Conservation (phyloP, 148 eudicot genomes). For the Arbutus unedo region DNA sequence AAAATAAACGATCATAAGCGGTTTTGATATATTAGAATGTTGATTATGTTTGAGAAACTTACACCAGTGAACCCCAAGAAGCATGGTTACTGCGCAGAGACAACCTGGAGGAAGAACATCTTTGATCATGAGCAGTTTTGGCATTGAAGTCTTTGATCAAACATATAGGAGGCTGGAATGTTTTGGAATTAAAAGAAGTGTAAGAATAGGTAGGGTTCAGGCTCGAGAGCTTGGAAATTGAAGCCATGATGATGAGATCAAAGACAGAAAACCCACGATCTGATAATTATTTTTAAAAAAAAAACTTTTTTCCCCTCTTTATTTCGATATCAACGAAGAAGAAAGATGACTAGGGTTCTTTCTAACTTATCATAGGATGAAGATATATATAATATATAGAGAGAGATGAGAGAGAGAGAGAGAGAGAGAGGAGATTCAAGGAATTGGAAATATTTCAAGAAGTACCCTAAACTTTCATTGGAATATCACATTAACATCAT, state of each 20-base stretch:
- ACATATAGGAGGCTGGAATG: constrained; percentile 20
- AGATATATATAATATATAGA: not conserved
- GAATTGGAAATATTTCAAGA: too few relatives aligned
- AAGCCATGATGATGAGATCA: constrained; percentile 29
- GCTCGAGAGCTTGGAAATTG: constrained; percentile 35
- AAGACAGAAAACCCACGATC: not conserved
- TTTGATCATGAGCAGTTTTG: constrained; percentile 7
- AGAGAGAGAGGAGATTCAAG: not conserved
- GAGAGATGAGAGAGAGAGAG: not conserved
- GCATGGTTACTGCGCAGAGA: constrained; percentile 15
- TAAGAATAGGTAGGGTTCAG: constrained; percentile 19
- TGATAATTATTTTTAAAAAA: not conserved
- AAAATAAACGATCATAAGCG: not conserved
- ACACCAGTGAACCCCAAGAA: constrained; percentile 21
- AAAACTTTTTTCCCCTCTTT: not conserved
- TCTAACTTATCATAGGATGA: not conserved
- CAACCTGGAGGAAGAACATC: constrained; percentile 23
- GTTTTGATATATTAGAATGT: not conserved
- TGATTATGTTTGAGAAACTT: constrained; percentile 8
- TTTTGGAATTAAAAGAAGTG: constrained; percentile 14
- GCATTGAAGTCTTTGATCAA: constrained; percentile 16
- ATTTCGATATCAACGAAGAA: not conserved
- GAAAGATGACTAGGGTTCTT: not conserved
- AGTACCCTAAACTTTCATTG: too few relatives aligned
- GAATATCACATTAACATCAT: too few relatives aligned